Evolutionary conservation across 805 yeast genomes (phyloP).

Genomic region (Lipomyces orientalis): DNA sequence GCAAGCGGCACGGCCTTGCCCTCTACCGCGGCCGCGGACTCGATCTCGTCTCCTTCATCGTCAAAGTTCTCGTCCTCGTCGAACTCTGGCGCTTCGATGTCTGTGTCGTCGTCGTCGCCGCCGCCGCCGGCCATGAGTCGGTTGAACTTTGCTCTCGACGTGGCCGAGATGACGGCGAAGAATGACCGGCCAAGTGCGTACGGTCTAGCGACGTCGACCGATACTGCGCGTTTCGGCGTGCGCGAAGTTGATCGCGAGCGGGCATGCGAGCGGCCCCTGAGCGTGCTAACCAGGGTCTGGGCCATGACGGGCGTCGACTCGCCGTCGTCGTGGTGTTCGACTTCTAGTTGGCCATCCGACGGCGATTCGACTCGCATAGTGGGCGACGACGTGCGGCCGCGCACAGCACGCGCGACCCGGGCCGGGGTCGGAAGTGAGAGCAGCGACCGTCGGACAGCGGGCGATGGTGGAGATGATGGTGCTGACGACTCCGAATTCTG

Average conservation of each 20-base stretch:
- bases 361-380: not conserved
- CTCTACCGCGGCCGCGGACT: not conserved
- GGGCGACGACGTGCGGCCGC: not conserved
- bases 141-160: slow-evolving; percentile 26
- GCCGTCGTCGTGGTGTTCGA: not conserved
- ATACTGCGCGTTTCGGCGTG: slow-evolving; percentile 22
- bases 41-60: slow-evolving; percentile 17
- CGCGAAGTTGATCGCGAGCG: not conserved
- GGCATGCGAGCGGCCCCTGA: not conserved
- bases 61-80: slow-evolving; percentile 43
- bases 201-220: slow-evolving; percentile 32
- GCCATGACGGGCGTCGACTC: not conserved
- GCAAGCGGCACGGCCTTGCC: slow-evolving; percentile 11
- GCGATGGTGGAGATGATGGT: not conserved
- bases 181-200: slow-evolving; percentile 27
- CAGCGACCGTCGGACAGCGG: not conserved
- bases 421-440: not conserved
- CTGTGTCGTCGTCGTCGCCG: slow-evolving; percentile 25
- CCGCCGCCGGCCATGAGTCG: slow-evolving; percentile 15
- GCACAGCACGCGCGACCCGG: not conserved
- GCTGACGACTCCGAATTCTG: not conserved
- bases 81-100: slow-evolving; percentile 43
- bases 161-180: slow-evolving; percentile 32
- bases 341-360: not conserved
- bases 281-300: not conserved